phyloP scores from a whole-genome alignment of 2,329 filamentous ascomycete species.

The Aaosphaeria arxii region DNA sequence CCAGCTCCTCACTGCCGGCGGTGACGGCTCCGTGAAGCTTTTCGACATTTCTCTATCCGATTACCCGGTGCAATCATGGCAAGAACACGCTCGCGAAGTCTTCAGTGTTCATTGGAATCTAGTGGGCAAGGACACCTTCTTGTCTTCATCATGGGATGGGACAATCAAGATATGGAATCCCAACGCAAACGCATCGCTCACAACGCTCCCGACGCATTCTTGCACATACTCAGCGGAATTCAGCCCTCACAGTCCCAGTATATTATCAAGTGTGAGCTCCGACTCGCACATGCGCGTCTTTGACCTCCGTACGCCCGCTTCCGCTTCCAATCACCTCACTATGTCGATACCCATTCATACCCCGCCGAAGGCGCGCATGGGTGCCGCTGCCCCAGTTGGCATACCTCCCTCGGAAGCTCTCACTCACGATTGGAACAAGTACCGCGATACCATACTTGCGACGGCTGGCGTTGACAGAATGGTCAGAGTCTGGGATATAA shows the following conservation, averaged over 20 bases:
- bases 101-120: conserved; percentile 94
- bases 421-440: conserved; percentile 99
- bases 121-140: conserved; percentile 83
- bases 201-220: conserved; percentile 84
- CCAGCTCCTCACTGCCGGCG: conserved; percentile 83
- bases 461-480: conserved; percentile 85
- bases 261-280: conserved; percentile 83
- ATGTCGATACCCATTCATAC: conserved; percentile 81
- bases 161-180: conserved; percentile 96
- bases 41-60: conserved; percentile 80
- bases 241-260: conserved; percentile 79
- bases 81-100: conserved; percentile 89
- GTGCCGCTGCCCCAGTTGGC: conserved; percentile 36
- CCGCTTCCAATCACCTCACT: conserved; percentile 82
- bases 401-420: conserved; percentile 75
- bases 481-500: conserved; percentile 87
- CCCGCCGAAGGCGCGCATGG: conserved; percentile 52
- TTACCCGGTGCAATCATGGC: conserved; percentile 88
- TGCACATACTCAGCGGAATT: conserved; percentile 95
- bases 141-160: conserved; percentile 93
- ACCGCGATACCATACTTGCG: conserved; percentile 78
- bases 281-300: conserved; percentile 89
- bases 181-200: conserved; percentile 67
- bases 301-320: conserved; percentile 83
- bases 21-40: conserved; percentile 91